Percentiles rank a stretch among this genome's conserved stretches.
These are phyloP conservation scores for Ganoderma sinense DNA, from an alignment of 1,284 basidiomycete species.

Conservation along the genomic window DNA sequence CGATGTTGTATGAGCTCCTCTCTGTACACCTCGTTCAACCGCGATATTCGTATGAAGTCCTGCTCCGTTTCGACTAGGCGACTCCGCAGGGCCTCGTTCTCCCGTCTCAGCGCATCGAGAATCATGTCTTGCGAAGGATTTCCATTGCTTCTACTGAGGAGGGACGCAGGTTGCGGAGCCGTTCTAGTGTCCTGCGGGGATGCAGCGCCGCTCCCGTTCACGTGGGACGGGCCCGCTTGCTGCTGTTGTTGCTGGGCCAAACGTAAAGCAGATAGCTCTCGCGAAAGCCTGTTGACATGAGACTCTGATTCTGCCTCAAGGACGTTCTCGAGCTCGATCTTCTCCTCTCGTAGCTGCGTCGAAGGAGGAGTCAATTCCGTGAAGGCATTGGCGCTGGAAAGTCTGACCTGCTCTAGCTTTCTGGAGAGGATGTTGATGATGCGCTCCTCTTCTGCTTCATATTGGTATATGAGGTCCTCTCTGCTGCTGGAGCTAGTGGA, in stretches of 20 bases:
- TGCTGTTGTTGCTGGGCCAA: constrained; percentile 51
- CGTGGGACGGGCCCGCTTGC: constrained; percentile 28
- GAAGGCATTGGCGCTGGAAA: constrained; percentile 1
- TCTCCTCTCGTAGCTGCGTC: constrained; percentile 76
- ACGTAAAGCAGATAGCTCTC: constrained; percentile 73
- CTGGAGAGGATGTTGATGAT: constrained; percentile 82
- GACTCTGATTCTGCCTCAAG: constrained; percentile 83
- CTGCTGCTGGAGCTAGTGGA: constrained; percentile 59
- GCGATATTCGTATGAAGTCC: constrained; percentile 72
- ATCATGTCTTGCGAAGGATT: constrained; percentile 67
- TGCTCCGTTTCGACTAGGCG: constrained; percentile 74
- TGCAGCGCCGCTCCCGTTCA: constrained; percentile 43
- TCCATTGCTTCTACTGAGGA: constrained; percentile 42
- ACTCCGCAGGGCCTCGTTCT: constrained; percentile 76
- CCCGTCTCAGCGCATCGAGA: constrained; percentile 75
- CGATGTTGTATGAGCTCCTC: constrained; percentile 83
- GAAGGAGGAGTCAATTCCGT: constrained; percentile 1
- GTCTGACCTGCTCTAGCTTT: constrained; percentile 77
- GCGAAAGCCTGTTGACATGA: constrained; percentile 76
- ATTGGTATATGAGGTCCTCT: constrained; percentile 83
- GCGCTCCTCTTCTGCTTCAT: constrained; percentile 87
- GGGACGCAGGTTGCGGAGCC: constrained; percentile 26
- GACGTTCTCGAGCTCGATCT: constrained; percentile 81
- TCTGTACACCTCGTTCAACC: constrained; percentile 81
- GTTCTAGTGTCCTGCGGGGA: constrained; percentile 39